Evolutionary conservation across 805 yeast genomes (phyloP), one percentile per base, ranked within the genome.

Genomic region (Monosporozyma unispora): DNA sequence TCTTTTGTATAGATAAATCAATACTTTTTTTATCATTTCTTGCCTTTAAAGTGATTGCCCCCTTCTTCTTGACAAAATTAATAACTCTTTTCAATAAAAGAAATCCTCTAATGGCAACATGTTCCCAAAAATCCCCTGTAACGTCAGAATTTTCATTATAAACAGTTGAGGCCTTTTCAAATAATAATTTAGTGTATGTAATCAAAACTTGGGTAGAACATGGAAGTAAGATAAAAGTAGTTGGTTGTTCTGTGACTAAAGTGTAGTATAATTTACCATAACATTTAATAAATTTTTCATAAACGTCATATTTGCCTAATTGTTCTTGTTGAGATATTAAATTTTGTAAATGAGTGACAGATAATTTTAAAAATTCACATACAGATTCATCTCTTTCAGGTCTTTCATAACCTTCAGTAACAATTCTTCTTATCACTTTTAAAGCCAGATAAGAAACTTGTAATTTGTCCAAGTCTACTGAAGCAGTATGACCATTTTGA

Each of bases 391-490:
- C 78, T 44, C 81, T 76, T 52, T 86, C 81, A 1, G 87, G 84
- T 52, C 77, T 74, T 44, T 83, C 87, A 56, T 76, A 82, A 0
- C 95, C 95, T 59, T 84, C 91, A 2, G 82, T 81, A 2, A 88
- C 73, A 18, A 85, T 73, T 52, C 96, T 73, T 56, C 96, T 73
- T 28, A 86, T 66, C 27, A 79, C 81, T 64, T 93, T 91, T 52
- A 90, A 72, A 31, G 88, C 76, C 45, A 87, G 62, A 63, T 90
- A 89, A 16, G 93, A 86, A 19, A 87, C 76, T 61, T 85, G 87
- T 78, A 87, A 76, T 19, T 75, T 64, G 2, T 79, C 73, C 28
- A 80, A 63, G 57, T 56, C 53, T 12, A 62, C 61, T 46, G 45
- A 41, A 14, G 41, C 31, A 8, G n/a, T 29, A 16, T 37, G 31